Conservation (phyloP, 2,329 filamentous ascomycete genomes). For the Colletotrichum eleusines region DNA sequence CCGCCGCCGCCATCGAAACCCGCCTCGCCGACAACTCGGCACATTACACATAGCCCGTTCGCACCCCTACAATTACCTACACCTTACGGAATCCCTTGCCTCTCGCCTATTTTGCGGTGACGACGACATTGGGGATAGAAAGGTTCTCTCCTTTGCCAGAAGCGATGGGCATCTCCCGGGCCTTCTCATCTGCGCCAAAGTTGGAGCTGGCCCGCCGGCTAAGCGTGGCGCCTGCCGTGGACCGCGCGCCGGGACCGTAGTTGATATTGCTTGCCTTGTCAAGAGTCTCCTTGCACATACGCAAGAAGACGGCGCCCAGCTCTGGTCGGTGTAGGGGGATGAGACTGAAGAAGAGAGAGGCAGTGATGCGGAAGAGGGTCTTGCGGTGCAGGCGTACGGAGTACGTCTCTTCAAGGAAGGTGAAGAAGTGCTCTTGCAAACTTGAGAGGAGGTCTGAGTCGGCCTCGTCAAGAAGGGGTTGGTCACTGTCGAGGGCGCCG, state of each 20-base stretch:
- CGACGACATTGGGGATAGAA: constrained; percentile 32
- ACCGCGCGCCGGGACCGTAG: constrained; percentile 41
- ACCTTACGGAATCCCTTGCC: neutral
- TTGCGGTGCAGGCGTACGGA: constrained; percentile 46
- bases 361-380: constrained; percentile 49
- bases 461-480: constrained; percentile 45
- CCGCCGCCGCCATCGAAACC: constrained; percentile 18
- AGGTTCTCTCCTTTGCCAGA: constrained; percentile 33
- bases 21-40: constrained; percentile 22
- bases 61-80: neutral
- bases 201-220: constrained; percentile 41
- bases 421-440: constrained; percentile 46
- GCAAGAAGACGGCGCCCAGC: constrained; percentile 46
- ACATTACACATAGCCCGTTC: constrained; percentile 12
- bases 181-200: constrained; percentile 36
- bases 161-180: constrained; percentile 37
- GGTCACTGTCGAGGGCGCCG: constrained; percentile 37
- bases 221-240: constrained; percentile 32
- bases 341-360: constrained; percentile 48
- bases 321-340: constrained; percentile 48
- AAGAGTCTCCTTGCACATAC: constrained; percentile 46
- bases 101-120: constrained; percentile 26
- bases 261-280: constrained; percentile 44
- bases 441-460: constrained; percentile 45
- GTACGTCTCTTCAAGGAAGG: constrained; percentile 47